These are phyloP conservation scores for Aspergillus sp. DNA, from an alignment of 2,329 filamentous ascomycete species.

Conservation along the genomic window DNA sequence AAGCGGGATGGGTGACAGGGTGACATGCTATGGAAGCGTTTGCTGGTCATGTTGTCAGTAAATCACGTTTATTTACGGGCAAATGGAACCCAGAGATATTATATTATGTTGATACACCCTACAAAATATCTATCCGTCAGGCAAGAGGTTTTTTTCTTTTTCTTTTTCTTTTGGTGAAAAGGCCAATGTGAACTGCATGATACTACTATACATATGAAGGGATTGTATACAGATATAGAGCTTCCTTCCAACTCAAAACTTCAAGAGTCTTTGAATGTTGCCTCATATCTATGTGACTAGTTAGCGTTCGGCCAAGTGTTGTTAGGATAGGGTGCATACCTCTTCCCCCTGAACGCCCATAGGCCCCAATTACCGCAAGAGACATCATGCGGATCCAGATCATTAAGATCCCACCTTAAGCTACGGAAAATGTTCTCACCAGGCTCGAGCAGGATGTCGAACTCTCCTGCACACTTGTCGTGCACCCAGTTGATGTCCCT, in stretches of 20 bases:
- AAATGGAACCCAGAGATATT: neutral
- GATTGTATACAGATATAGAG: neutral
- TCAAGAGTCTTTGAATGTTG: conserved; percentile 32
- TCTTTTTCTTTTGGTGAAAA: neutral
- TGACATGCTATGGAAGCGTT: neutral
- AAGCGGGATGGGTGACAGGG: neutral
- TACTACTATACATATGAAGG: conserved; percentile 7
- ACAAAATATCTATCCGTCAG: neutral
- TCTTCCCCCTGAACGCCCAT: conserved; percentile 97
- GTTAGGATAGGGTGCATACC: conserved; percentile 54
- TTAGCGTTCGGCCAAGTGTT: neutral
- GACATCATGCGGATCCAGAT: conserved; percentile 88
- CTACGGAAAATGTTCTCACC: conserved; percentile 94
- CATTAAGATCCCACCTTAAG: conserved; percentile 94
- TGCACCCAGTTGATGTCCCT: conserved; percentile 88
- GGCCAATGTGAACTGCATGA: neutral
- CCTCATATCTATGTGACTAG: conserved; percentile 36
- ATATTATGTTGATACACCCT: neutral
- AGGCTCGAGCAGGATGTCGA: conserved; percentile 86
- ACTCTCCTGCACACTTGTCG: conserved; percentile 82
- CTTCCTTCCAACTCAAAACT: neutral
- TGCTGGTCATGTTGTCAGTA: neutral
- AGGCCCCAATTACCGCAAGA: conserved; percentile 96
- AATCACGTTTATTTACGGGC: neutral
- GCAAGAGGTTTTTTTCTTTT: no score